Evolutionary conservation across 208 protist species (phyloP).

Genomic region (Acanthamoeba culbertsoni): DNA sequence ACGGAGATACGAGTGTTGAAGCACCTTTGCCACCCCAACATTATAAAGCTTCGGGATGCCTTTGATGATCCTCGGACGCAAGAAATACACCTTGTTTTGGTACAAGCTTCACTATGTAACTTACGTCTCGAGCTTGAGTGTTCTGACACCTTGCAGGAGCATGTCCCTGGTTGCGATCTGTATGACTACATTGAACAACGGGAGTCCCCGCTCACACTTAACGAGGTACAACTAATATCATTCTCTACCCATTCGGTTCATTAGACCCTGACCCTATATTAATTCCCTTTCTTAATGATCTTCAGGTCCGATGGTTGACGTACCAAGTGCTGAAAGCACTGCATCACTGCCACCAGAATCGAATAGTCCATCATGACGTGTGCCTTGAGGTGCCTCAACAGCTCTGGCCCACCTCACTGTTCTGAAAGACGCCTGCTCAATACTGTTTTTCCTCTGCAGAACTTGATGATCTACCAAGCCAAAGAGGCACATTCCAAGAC

Average conservation of each 20-base stretch:
- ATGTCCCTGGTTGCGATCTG: constrained; percentile 9
- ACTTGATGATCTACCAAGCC: background rate
- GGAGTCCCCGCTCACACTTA: background rate
- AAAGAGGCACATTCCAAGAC: background rate
- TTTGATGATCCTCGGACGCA: background rate
- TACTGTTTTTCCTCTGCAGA: background rate
- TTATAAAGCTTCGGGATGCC: constrained; percentile 26
- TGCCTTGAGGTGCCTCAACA: background rate
- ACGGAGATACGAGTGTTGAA: constrained; percentile 19
- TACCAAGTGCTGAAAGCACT: constrained; percentile 16
- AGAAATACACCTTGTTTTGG: background rate
- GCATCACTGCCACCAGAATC: background rate
- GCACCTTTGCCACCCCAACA: background rate
- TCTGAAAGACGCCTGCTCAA: background rate
- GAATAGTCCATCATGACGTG: constrained; percentile 5
- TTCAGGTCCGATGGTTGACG: background rate
- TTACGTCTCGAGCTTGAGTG: background rate
- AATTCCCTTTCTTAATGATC: background rate
- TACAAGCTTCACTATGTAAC: background rate
- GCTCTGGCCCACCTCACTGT: background rate
- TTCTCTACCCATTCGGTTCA: background rate
- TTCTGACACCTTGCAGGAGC: background rate
- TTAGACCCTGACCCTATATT: background rate
- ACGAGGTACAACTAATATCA: background rate
- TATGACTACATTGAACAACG: constrained; percentile 35